Evolutionary conservation across 163 green algal genomes (phyloP).

Genomic region (Chlorella variabilis): DNA sequence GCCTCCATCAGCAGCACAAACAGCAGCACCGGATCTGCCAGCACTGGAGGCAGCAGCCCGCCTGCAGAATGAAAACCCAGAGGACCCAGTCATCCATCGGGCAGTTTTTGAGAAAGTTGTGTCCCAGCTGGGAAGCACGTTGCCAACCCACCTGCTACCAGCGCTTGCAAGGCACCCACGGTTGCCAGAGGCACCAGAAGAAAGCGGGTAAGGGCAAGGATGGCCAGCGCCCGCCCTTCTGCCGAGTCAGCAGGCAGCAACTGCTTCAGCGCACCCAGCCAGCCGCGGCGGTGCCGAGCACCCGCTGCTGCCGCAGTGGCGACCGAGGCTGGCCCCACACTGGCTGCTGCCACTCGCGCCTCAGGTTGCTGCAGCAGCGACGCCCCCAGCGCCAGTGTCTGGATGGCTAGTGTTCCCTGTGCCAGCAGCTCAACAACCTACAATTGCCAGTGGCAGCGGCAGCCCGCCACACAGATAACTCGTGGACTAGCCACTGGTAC

Average conservation of each 20-base stretch:
- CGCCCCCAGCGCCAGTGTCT: constrained; percentile 45
- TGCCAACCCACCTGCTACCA: neutral
- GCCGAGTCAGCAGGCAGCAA: constrained; percentile 34
- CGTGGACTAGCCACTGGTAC: neutral
- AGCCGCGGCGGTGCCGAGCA: neutral
- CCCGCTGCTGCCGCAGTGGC: neutral
- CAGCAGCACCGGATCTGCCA: constrained; percentile 43
- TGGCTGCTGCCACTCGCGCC: neutral
- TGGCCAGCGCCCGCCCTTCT: constrained; percentile 45
- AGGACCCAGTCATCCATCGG: neutral
- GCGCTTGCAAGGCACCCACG: constrained; percentile 6
- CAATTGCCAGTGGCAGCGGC: neutral
- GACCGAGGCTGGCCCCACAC: neutral
- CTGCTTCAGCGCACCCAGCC: constrained; percentile 24
- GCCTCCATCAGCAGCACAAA: constrained; percentile 58
- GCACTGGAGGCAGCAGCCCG: constrained; percentile 2
- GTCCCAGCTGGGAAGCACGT: neutral
- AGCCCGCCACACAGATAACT: neutral
- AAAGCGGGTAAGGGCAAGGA: constrained; percentile 44
- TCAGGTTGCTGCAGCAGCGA: constrained; percentile 42
- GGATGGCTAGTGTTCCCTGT: constrained; percentile 26
- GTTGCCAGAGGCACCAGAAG: constrained; percentile 48
- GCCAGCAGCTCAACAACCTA: constrained; percentile 43
- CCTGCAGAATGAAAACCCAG: neutral
- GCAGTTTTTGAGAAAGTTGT: neutral